Evolutionary conservation across 345 rosid genomes (phyloP), one percentile per base, ranked within the genome.

Genomic region (Noccaea caerulescens): DNA sequence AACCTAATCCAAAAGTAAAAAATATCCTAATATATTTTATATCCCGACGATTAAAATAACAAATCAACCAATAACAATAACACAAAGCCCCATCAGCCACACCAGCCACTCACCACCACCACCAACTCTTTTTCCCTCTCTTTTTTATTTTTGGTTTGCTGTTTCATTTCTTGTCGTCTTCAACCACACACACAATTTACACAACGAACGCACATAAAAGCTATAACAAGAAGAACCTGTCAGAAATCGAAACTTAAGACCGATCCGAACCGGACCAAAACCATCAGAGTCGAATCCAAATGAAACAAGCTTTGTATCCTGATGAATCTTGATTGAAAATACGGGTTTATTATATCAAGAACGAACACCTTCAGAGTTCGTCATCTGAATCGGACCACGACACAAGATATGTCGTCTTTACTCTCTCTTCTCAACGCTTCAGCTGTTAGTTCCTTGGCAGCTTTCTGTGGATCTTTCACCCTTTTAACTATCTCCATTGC

Each of bases 381-480:
- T 77, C 79, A 79, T 73, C 85, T 83, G 79, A 89, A 87, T 69
- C 87, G 83, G 74, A 89, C 80, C 0, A 89, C 93, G 27, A 89
- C 84, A 18, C 96, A 89, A 52, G 96, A 89, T 75, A 89, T 89
- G 63, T 89, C 96, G 65, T 89, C 96, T 81, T 84, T 87, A 36
- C 91, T 85, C 33, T 83, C 90, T 81, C 87, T 80, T 75, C 78
- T 80, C 67, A 89, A 68, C 41, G 93, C 93, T 75, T 89, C 93
- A 4, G 84, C 77, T 9, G 85, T 87, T 76, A 87, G 47, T 68
- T 85, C 86, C 84, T 87, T 89, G 3, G 96, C 91, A 6, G 96
- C 96, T 76, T 85, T 87, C 81, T 80, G 76, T 10, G 96, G 96
- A 76, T 89, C 91, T 77, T 81, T 87, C 46, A 76, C 72, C 76